Percentiles rank a stretch among this genome's conserved stretches.
Evolutionary conservation across 257 asterid genomes (phyloP).

Genomic region (Plectranthus barbatus): DNA sequence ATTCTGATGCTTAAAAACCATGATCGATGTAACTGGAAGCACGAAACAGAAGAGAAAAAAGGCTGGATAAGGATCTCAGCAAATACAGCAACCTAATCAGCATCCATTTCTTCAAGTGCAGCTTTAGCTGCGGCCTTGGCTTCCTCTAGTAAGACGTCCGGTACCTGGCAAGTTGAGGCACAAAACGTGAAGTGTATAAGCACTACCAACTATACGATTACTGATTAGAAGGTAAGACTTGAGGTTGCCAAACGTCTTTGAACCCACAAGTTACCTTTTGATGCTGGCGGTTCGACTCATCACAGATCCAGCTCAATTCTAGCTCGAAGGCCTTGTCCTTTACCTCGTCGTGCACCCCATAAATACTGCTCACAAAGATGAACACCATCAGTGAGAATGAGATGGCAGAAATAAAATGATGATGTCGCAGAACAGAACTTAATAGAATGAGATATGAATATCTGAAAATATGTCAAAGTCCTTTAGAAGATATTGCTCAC

Average conservation of each 20-base stretch:
- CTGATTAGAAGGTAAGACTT: background rate
- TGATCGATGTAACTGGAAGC: background rate
- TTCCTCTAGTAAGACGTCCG: conserved; percentile 56
- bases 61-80: background rate
- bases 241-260: background rate
- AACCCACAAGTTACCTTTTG: conserved; percentile 51
- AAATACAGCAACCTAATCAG: conserved; percentile 31
- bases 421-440: background rate
- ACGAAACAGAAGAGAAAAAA: background rate
- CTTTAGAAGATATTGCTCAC: conserved; percentile 38
- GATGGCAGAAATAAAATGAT: background rate
- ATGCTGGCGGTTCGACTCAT: conserved; percentile 92
- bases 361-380: conserved; percentile 44
- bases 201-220: no score
- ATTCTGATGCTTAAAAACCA: background rate
- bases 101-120: conserved; percentile 86
- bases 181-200: background rate
- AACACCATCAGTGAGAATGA: background rate
- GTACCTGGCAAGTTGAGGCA: conserved; percentile 33
- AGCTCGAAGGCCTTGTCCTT: conserved; percentile 96
- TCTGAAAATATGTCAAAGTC: background rate
- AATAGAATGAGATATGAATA: conserved; percentile 3
- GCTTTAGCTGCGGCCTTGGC: conserved; percentile 76
- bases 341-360: conserved; percentile 93
- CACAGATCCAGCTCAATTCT: conserved; percentile 98